Evolutionary conservation across 2,329 filamentous ascomycete species (phyloP).

Genomic region (Colletotrichum shisoi): DNA sequence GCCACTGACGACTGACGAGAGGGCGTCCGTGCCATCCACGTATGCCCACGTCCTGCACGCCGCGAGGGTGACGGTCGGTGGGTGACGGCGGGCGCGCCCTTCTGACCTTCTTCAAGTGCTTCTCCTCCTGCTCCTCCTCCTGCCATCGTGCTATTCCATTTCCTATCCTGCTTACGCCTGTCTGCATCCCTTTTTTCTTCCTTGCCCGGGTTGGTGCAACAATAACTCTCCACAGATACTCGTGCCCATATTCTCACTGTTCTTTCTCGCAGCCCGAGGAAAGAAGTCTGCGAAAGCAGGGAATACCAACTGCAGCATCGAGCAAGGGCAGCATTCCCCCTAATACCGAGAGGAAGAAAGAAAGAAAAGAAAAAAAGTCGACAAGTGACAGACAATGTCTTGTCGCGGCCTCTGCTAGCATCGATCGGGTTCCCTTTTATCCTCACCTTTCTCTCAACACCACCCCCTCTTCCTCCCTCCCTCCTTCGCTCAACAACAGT

Average conservation of each 20-base stretch:
- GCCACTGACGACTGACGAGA: background rate
- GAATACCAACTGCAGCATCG: conserved; percentile 4
- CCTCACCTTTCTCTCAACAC: background rate
- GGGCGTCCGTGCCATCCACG: conserved; percentile 24
- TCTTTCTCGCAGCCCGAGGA: background rate
- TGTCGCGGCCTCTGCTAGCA: conserved; percentile 22
- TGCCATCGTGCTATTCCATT: background rate
- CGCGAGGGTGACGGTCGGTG: background rate
- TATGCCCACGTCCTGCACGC: conserved; percentile 15
- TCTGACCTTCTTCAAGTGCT: conserved; percentile 12
- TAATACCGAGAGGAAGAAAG: background rate
- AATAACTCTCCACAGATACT: background rate
- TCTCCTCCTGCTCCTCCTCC: background rate
- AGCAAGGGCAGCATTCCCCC: conserved; percentile 4
- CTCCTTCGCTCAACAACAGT: background rate
- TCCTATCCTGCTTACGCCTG: conserved; percentile 3
- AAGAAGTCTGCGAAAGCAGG: background rate
- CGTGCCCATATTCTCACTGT: background rate
- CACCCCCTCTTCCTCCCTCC: background rate
- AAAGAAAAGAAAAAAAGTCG: conserved; percentile 14
- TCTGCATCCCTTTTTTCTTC: background rate
- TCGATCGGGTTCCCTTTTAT: conserved; percentile 6
- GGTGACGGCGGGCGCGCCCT: background rate
- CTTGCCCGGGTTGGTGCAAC: background rate
- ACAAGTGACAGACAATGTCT: conserved; percentile 34